phyloP scores from a whole-genome alignment of 192 early-diverging fungal genomes.

The Coemansia sp. region DNA sequence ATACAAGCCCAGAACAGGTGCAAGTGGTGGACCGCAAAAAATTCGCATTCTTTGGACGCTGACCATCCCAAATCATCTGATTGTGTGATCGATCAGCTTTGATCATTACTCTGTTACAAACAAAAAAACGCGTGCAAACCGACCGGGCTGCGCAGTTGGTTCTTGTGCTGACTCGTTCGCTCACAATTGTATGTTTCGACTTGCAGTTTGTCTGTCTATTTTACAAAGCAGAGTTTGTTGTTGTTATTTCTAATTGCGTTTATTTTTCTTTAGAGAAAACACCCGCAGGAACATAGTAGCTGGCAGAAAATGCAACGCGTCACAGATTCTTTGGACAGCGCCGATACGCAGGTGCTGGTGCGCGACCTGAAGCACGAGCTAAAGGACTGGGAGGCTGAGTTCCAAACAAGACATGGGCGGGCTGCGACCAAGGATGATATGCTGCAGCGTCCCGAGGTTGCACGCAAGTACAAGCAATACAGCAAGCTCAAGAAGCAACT shows the following conservation, averaged over 20 bases:
- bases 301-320: constrained; percentile 1
- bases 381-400: constrained; percentile 46
- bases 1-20: background rate
- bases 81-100: too few relatives aligned
- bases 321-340: background rate
- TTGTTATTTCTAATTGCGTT: too few relatives aligned
- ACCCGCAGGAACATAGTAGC: too few relatives aligned
- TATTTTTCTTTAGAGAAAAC: background rate
- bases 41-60: background rate
- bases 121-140: background rate
- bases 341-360: constrained; percentile 9
- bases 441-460: constrained; percentile 24
- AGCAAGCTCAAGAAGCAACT: constrained; percentile 33
- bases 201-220: background rate
- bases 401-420: constrained; percentile 33
- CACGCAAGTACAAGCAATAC: constrained; percentile 43
- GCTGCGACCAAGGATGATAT: constrained; percentile 36
- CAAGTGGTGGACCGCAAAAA: background rate
- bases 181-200: too few relatives aligned
- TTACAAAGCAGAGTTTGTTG: background rate
- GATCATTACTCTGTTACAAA: too few relatives aligned
- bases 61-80: too few relatives aligned
- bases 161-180: too few relatives aligned
- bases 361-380: constrained; percentile 47
- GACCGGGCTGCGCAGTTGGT: too few relatives aligned